Evolutionary conservation across 2,329 filamentous ascomycete genomes (phyloP), one percentile per base, ranked within the genome.

Genomic region (Stachybotrys elegans): DNA sequence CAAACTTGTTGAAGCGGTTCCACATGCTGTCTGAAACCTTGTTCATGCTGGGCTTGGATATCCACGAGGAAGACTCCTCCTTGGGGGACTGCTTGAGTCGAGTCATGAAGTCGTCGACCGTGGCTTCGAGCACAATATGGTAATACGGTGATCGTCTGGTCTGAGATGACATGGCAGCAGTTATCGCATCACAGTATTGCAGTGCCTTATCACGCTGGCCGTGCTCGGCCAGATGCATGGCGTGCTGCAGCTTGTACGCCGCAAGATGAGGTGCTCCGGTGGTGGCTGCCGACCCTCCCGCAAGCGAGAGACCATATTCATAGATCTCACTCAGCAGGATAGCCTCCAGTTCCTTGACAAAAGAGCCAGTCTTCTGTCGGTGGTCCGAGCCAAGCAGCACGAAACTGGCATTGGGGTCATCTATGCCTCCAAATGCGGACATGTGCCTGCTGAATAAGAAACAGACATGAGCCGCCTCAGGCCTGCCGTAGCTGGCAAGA

Each of bases 291-390:
- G 49, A 47, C 22, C 73, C 71, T 19, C 76, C 77, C 3, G 84
- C 74, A 13, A 97, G 76, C 9, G 87, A 87, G 11, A 88, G 72
- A 1, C 88, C 90, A 61, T 89, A 97, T 61, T 99, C 93, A 57
- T 94, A 97, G 0, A 95, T 82, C 63, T 99, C 93, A 34, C 89
- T 97, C n/a, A 98, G 77, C 41, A 96, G 73, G n/a, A 96, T 79
- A 4, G 89, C 79, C 59, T 97, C 90, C 6, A 87, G 76, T 55
- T 97, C 90, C 51, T 84, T 81, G 43, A 83, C 83, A 49, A 91
- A 84, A 41, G 88, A 82, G 42, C 84, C 78, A 6, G 81, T 77
- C 47, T 85, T 78, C 39, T 78, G 79, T 47, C 79, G 76, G 63
- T 95, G 89, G 60, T 97, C 88, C 13, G 85, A 85, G 14, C 93